Evolutionary conservation across 1,284 basidiomycete genomes (phyloP).

Genomic region (Austropuccinia psidii): DNA sequence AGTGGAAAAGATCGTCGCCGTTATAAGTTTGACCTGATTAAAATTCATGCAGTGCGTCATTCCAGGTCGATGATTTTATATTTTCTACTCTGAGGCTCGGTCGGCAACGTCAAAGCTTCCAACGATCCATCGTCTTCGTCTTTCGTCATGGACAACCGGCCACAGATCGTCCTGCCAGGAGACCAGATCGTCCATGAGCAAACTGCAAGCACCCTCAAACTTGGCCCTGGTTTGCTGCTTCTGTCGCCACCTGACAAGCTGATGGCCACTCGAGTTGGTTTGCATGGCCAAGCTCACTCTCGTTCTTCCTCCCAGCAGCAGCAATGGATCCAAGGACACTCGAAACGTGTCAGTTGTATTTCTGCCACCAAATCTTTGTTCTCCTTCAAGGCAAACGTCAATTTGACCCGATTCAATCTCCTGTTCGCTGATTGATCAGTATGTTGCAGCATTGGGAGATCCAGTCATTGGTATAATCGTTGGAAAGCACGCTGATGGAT

Average conservation of each 20-base stretch:
- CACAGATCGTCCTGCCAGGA: constrained; percentile 19
- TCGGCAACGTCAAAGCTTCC: no score
- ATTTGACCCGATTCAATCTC: background rate
- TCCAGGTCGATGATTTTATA: no score
- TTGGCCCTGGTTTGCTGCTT: constrained; percentile 15
- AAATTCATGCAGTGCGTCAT: no score
- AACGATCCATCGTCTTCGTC: no score
- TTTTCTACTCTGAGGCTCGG: no score
- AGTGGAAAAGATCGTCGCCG: no score
- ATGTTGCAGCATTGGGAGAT: constrained; percentile 73
- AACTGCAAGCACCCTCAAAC: constrained; percentile 9
- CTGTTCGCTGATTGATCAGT: constrained; percentile 52
- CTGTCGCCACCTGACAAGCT: background rate
- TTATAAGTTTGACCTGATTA: no score
- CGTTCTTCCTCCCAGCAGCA: background rate
- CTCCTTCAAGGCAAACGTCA: background rate
- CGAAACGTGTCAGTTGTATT: background rate
- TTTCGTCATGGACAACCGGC: no score
- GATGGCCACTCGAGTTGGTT: constrained; percentile 9
- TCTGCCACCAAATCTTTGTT: background rate
- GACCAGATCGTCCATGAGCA: background rate
- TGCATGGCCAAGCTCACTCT: constrained; percentile 20
- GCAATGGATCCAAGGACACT: constrained; percentile 29
- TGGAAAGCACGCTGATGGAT: constrained; percentile 66
- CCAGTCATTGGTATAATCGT: constrained; percentile 65